Evolutionary conservation across 306 rosid genomes (phyloP), one percentile per base, ranked within the genome.

Genomic region (Clitoria ternatea): DNA sequence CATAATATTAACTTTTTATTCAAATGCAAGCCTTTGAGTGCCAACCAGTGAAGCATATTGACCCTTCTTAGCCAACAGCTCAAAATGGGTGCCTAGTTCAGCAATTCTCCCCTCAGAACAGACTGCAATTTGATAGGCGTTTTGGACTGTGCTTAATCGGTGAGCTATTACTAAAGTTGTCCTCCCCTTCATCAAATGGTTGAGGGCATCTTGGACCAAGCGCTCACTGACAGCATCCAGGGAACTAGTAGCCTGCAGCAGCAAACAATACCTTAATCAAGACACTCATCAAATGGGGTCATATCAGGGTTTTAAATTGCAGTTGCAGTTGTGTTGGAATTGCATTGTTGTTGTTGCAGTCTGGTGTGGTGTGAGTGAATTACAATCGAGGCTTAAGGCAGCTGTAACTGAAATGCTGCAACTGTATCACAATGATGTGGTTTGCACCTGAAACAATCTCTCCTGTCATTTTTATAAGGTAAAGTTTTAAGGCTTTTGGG

Each of bases 111-210:
- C 97, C 13, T 82, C 87, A 1, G 94, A 87, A 61, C 90, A 85
- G 22, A 86, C 52, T 35, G 97, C 98, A 74, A 94, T 90, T 81
- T 87, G 96, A 81, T 89, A 84, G 32, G 98, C 97, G 73, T 83
- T 90, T 75, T 90, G 97, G 27, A 94, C 96, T 0, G 98, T 89
- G 86, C 97, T 94, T 77, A 94, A 80, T 42, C 95, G 82, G 70
- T 94, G 99, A 57, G 97, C 99, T 72, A 91, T 86, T 36, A 94
- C 99, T 83, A 91, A 75, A 1, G 97, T 94, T 19, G 97, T 94
- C 78, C 98, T 86, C 15, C 81, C 89, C 84, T 85, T 89, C 97
- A 94, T 90, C 76, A 89, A 79, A 75, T 71, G 95, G 62, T 84
- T 85, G 50, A 89, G 86, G 45, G 97, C 98, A 14, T 77, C 88